Percentiles rank a stretch among this genome's conserved stretches.
phyloP scores from a whole-genome alignment of 1,284 basidiomycete genomes.

The Melampsora allii-populina region DNA sequence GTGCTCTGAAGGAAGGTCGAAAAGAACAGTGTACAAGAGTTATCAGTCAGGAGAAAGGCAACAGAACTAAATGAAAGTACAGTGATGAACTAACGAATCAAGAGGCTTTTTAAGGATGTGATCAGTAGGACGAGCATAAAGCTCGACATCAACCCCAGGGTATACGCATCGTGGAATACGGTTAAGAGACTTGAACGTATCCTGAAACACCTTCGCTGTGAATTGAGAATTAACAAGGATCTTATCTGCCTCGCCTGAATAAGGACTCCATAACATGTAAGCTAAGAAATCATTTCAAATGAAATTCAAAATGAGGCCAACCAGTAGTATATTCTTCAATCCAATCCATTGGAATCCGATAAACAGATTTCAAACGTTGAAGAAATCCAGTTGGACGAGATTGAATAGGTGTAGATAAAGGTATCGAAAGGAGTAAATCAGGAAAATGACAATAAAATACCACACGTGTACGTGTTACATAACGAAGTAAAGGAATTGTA shows the following conservation, averaged over 20 bases:
- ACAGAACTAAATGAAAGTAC: neutral
- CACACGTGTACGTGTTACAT: conserved; percentile 67
- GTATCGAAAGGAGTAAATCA: conserved; percentile 69
- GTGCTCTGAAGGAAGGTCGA: conserved; percentile 57
- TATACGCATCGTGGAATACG: conserved; percentile 71
- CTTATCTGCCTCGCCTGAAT: conserved; percentile 75
- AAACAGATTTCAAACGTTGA: conserved; percentile 65
- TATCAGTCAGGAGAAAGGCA: neutral
- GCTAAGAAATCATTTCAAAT: neutral
- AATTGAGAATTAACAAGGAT: conserved; percentile 91
- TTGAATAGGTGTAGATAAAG: conserved; percentile 1
- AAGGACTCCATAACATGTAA: neutral
- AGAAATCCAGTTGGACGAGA: conserved; percentile 10
- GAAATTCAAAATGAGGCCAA: conserved; percentile 54
- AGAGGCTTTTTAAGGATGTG: neutral
- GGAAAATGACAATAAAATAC: conserved; percentile 99
- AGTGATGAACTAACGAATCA: neutral
- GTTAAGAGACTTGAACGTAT: conserved; percentile 30
- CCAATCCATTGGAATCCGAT: conserved; percentile 84
- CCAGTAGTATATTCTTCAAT: conserved; percentile 86
- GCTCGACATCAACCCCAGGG: conserved; percentile 66
- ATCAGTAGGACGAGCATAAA: conserved; percentile 26
- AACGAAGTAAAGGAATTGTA: conserved; percentile 76
- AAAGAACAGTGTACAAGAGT: conserved; percentile 11
- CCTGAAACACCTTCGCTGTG: conserved; percentile 63